A percentile compares a stretch with the other conserved stretches of the same genome.
These are phyloP conservation scores for Dictyostelium citrinum DNA, from an alignment of 78 protist species.

Conservation along the genomic window DNA sequence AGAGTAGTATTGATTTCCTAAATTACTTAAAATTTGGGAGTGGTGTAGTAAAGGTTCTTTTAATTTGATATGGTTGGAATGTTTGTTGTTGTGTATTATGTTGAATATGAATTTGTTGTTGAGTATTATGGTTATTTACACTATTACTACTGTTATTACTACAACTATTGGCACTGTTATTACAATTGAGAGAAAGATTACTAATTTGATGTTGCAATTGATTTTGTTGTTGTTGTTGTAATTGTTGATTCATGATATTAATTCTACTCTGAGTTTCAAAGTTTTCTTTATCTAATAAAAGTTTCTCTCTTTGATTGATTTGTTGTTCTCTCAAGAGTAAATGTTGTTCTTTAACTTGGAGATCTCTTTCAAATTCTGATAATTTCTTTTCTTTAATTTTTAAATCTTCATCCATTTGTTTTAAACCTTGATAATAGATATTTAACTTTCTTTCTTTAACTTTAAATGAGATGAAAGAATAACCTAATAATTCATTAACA, in stretches of 20 bases:
- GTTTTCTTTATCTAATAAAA: background rate
- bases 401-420: slow-evolving; percentile 63
- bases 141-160: background rate
- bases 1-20: background rate
- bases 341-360: slow-evolving; percentile 40
- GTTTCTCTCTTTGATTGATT: slow-evolving; percentile 24
- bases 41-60: slow-evolving; percentile 24
- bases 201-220: background rate
- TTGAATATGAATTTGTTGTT: background rate
- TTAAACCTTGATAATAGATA: slow-evolving; percentile 49
- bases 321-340: slow-evolving; percentile 21
- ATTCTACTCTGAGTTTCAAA: slow-evolving; percentile 22
- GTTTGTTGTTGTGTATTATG: background rate
- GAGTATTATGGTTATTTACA: background rate
- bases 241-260: slow-evolving; percentile 31
- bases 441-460: slow-evolving; percentile 55
- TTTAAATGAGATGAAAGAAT: slow-evolving; percentile 29
- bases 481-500: slow-evolving; percentile 45
- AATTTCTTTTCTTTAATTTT: slow-evolving; percentile 36
- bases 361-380: slow-evolving; percentile 7
- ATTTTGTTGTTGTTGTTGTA: background rate
- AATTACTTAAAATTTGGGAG: slow-evolving; percentile 45
- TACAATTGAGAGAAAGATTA: background rate
- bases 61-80: slow-evolving; percentile 43
- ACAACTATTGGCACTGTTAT: background rate